Conservation (phyloP, 768 basidiomycete genomes). For the Leccinum imitatum region DNA sequence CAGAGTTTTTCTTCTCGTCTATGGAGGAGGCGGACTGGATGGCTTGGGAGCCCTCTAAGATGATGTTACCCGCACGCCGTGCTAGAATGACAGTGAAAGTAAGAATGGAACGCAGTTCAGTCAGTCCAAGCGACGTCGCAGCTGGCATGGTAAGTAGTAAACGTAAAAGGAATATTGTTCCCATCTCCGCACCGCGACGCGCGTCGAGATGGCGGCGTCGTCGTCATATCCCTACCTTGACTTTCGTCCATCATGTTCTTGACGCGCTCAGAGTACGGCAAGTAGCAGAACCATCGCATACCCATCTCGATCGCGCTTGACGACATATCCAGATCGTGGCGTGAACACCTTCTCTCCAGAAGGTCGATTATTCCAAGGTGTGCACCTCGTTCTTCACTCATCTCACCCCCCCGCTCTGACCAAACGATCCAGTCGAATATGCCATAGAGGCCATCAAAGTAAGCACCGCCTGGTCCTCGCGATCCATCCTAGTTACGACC, state of each 20-base stretch:
- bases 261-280: constrained; percentile 95
- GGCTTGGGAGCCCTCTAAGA: constrained; percentile 71
- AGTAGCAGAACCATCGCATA: background rate
- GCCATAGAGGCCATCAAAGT: constrained; percentile 99
- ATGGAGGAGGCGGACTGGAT: constrained; percentile 60
- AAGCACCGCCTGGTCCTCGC: background rate
- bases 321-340: constrained; percentile 69
- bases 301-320: constrained; percentile 1
- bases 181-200: constrained; percentile 32
- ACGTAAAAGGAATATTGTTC: constrained; percentile 30
- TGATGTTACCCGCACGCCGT: constrained; percentile 67
- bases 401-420: constrained; percentile 14
- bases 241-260: constrained; percentile 66
- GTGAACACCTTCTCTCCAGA: constrained; percentile 99
- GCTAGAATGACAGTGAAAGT: constrained; percentile 67
- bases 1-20: constrained; percentile 87
- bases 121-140: constrained; percentile 22
- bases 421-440: constrained; percentile 77
- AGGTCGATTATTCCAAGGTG: constrained; percentile 97
- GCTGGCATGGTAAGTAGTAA: constrained; percentile 10
- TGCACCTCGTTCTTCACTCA: constrained; percentile 13
- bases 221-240: constrained; percentile 3
- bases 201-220: constrained; percentile 36
- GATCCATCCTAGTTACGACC: background rate
- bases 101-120: constrained; percentile 61